A percentile compares a stretch with the other conserved stretches of the same genome.
Evolutionary conservation across 257 asterid species (phyloP).

Genomic region (Buddleja alternifolia): DNA sequence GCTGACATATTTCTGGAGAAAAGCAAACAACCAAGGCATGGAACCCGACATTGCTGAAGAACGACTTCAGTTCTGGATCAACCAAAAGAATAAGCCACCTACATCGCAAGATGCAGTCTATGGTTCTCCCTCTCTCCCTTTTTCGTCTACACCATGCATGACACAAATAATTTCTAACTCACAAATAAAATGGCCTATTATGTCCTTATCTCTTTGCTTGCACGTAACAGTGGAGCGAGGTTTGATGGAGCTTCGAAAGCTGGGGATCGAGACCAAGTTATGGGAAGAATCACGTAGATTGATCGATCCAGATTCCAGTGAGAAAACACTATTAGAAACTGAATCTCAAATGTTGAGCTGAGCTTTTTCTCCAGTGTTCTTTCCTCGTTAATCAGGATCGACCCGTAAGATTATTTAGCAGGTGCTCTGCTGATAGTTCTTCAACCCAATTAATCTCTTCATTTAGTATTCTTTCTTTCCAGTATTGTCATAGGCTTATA

Average conservation of each 20-base stretch:
- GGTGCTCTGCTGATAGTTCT: neutral
- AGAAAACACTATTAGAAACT: conserved; percentile 56
- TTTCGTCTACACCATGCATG: neutral
- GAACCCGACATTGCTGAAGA: conserved; percentile 85
- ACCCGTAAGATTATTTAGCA: neutral
- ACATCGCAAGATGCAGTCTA: conserved; percentile 83
- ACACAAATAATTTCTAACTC: neutral
- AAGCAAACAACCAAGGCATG: conserved; percentile 68
- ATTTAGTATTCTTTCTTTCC: too few species aligned
- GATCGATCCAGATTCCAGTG: conserved; percentile 58
- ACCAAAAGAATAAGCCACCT: conserved; percentile 51
- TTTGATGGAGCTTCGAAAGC: conserved; percentile 71
- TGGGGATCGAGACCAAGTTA: conserved; percentile 77
- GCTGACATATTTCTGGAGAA: conserved; percentile 84
- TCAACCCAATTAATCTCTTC: neutral
- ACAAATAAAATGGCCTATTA: neutral
- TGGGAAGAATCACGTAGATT: conserved; percentile 78
- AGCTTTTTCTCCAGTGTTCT: neutral
- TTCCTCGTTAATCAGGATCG: neutral
- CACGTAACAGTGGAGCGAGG: conserved; percentile 79
- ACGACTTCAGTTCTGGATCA: conserved; percentile 73
- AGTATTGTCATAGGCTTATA: too few species aligned
- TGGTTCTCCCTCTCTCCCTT: conserved; percentile 42
- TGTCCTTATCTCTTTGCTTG: conserved; percentile 5
- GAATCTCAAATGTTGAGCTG: conserved; percentile 42